Conservation (phyloP, 179 eudicot species). For the Beta corolliflora region DNA sequence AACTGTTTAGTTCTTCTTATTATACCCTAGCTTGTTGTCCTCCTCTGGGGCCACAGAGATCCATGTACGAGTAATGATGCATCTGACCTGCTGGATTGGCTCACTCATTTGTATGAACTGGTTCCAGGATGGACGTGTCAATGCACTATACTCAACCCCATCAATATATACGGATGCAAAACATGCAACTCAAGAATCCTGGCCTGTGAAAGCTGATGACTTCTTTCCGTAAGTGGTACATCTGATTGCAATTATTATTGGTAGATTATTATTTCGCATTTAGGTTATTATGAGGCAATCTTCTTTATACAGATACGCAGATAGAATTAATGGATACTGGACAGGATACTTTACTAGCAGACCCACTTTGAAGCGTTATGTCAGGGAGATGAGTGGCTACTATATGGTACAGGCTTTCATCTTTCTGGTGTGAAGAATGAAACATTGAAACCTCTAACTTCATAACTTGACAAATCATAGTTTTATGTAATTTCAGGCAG, state of each 20-base stretch:
- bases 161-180: conserved; percentile 94
- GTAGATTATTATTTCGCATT: not conserved
- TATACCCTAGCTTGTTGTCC: conserved; percentile 1
- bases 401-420: conserved; percentile 55
- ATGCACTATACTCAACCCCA: conserved; percentile 93
- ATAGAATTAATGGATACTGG: conserved; percentile 83
- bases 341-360: conserved; percentile 95
- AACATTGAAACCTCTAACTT: not conserved
- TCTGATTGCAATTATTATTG: not conserved
- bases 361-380: conserved; percentile 88
- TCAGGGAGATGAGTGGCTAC: conserved; percentile 86
- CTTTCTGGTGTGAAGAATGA: not conserved
- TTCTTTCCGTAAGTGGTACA: conserved; percentile 83
- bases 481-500: conserved; percentile 54
- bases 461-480: not conserved
- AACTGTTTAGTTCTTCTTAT: not conserved
- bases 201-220: conserved; percentile 94
- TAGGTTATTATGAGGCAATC: not conserved
- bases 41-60: not conserved
- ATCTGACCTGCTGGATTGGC: not conserved
- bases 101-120: conserved; percentile 14
- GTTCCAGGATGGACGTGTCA: conserved; percentile 91
- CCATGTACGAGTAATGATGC: not conserved
- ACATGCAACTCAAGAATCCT: conserved; percentile 60
- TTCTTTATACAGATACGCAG: conserved; percentile 72